These are phyloP conservation scores for Pseudogymnoascus verrucosus DNA, from an alignment of 2,329 filamentous ascomycete genomes.

Conservation along the genomic window DNA sequence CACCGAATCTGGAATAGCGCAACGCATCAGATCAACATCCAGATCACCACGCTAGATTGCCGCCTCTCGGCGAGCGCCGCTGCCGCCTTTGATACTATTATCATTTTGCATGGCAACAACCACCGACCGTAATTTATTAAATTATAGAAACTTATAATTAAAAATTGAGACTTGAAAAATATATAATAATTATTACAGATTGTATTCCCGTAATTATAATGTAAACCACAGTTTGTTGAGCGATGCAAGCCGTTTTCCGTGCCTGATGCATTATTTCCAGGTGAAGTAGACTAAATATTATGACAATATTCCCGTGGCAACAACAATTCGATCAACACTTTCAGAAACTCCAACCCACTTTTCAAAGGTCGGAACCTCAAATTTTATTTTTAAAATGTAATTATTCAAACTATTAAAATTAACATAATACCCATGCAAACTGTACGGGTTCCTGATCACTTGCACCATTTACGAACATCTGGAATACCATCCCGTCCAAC, in stretches of 20 bases:
- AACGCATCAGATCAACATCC: neutral
- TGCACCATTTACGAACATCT: neutral
- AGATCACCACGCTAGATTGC: conserved; percentile 1
- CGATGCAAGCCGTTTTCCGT: neutral
- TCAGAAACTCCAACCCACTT: neutral
- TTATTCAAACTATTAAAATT: neutral
- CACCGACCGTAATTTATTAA: neutral
- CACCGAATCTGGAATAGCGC: neutral
- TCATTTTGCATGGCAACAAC: neutral
- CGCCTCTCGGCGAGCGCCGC: neutral
- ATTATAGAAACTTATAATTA: neutral
- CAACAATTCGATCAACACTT: neutral
- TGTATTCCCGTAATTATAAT: neutral
- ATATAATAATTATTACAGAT: neutral
- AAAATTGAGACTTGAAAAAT: neutral
- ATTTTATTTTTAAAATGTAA: neutral
- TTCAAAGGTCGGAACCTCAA: neutral
- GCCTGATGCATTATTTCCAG: neutral
- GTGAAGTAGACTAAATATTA: neutral
- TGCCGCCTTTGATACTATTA: neutral
- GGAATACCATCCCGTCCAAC: neutral
- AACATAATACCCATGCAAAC: neutral
- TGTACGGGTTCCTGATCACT: neutral
- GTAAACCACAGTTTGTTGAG: neutral
- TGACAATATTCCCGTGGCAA: neutral